Base-by-base conservation (phyloP, 495 filamentous ascomycete genomes). In the Mycothermus thermophilus region DNA sequence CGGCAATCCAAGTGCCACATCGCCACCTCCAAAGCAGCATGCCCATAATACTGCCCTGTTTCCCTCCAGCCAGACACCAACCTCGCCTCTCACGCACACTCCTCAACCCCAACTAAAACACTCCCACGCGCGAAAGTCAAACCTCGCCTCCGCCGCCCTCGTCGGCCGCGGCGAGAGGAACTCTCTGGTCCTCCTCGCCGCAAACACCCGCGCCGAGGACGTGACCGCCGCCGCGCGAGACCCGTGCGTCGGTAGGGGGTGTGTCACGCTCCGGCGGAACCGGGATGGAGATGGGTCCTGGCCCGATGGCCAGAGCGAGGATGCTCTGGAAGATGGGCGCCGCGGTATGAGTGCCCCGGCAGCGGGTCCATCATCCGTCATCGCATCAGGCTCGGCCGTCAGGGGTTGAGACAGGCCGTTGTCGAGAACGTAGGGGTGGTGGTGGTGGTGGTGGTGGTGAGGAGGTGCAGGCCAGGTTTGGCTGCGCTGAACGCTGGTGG, bases 71-170 rank as follows among this genome's bases (percentile, higher is more conserved):
- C n/a, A n/a, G n/a, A n/a, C n/a, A n/a, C n/a, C n/a, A n/a, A n/a
- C n/a, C n/a, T n/a, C n/a, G n/a, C n/a, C n/a, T n/a, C n/a, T n/a
- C n/a, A n/a, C n/a, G n/a, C n/a, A n/a, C n/a, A n/a, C n/a, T n/a
- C n/a, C n/a, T n/a, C n/a, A n/a, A n/a, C n/a, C n/a, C n/a, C n/a
- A n/a, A n/a, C n/a, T n/a, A n/a, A n/a, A n/a, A 19, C 36, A 34
- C 2, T 41, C 47, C 48, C 44, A 51, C 3, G 41, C 48, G 13
- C 41, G 36, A 32, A 47, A 47, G 30, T 51, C 38, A 27, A 51
- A 51, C 30, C 38, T n/a, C n/a, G n/a, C n/a, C n/a, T n/a, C 38
- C 19, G 25, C 44, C 4, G 38, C 29, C 16, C 41, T 30, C 20
- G 21, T 40, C 31, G 38, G 48, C 39, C 19, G 32, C 4, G 44